phyloP scores from a whole-genome alignment of 2,329 filamentous ascomycete species.

The Chlorencoelia australis region DNA sequence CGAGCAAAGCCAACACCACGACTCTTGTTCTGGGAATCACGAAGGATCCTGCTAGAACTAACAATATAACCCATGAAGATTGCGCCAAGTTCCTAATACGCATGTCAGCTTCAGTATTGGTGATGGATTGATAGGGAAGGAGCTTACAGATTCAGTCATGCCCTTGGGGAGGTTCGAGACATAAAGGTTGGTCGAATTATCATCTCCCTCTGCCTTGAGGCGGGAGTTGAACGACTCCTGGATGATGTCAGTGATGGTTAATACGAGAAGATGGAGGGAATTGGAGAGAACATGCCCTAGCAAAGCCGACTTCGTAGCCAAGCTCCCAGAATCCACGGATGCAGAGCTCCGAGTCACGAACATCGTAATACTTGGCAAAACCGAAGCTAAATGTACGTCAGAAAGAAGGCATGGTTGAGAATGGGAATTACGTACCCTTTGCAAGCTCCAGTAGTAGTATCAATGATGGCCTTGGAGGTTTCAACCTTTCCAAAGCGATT shows the following conservation, averaged over 20 bases:
- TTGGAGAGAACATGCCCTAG: conserved; percentile 64
- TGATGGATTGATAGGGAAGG: not conserved
- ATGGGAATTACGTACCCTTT: conserved; percentile 67
- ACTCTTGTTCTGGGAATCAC: conserved; percentile 83
- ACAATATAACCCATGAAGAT: conserved; percentile 76
- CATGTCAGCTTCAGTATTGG: conserved; percentile 19
- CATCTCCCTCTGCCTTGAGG: conserved; percentile 91
- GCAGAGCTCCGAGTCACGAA: conserved; percentile 84
- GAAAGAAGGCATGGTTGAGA: not conserved
- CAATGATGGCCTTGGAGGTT: conserved; percentile 97
- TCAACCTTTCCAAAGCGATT: conserved; percentile 86
- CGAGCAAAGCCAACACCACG: conserved; percentile 96
- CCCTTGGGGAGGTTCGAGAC: conserved; percentile 92
- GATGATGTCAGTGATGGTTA: conserved; percentile 16
- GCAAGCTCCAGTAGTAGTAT: conserved; percentile 84
- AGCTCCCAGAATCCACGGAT: conserved; percentile 92
- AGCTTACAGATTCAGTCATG: conserved; percentile 76
- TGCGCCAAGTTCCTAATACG: conserved; percentile 55
- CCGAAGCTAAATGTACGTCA: conserved; percentile 59
- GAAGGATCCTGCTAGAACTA: conserved; percentile 88
- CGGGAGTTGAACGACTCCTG: conserved; percentile 97
- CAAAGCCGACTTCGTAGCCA: conserved; percentile 96
- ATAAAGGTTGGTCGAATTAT: conserved; percentile 86
- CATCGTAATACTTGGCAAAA: conserved; percentile 89
- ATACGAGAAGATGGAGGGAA: conserved; percentile 4